Evolutionary conservation across 768 basidiomycete genomes (phyloP).

Genomic region (Suillus occidentalis): DNA sequence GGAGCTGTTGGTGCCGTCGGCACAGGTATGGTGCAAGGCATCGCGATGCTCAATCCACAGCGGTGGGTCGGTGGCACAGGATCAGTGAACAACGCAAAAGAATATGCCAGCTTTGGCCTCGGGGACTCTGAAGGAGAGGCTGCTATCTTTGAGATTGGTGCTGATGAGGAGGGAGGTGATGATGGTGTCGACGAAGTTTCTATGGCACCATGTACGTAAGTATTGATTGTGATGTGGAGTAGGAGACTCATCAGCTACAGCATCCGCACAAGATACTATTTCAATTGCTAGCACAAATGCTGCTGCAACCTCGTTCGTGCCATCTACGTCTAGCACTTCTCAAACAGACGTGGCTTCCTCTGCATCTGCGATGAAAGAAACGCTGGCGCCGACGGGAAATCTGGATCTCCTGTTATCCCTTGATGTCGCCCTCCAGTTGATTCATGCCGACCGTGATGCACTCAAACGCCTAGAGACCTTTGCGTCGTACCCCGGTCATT

Average conservation of each 20-base stretch:
- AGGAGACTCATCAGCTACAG: slow-evolving; percentile 17
- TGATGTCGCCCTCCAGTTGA: slow-evolving; percentile 86
- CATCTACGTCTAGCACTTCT: background rate
- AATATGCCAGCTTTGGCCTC: slow-evolving; percentile 23
- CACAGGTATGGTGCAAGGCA: slow-evolving; percentile 76
- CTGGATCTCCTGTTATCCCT: slow-evolving; percentile 91
- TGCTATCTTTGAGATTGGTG: slow-evolving; percentile 52
- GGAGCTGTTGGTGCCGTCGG: slow-evolving; percentile 68
- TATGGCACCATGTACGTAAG: background rate
- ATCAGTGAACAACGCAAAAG: slow-evolving; percentile 11
- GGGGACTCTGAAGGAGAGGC: slow-evolving; percentile 25
- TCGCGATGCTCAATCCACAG: slow-evolving; percentile 88
- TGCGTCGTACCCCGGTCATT: slow-evolving; percentile 79
- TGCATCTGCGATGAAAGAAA: background rate
- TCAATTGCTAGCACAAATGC: slow-evolving; percentile 3
- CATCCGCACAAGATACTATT: background rate
- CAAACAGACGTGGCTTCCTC: background rate
- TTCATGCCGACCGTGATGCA: slow-evolving; percentile 89
- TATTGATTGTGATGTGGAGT: slow-evolving; percentile 3
- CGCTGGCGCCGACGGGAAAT: slow-evolving; percentile 31
- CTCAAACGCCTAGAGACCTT: slow-evolving; percentile 94
- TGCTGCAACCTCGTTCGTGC: background rate
- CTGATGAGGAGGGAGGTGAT: slow-evolving; percentile 32
- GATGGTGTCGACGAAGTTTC: slow-evolving; percentile 17
- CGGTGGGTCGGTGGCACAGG: slow-evolving; percentile 63